Base-by-base conservation (phyloP, 257 asterid species). In the Primulina eburnea region DNA sequence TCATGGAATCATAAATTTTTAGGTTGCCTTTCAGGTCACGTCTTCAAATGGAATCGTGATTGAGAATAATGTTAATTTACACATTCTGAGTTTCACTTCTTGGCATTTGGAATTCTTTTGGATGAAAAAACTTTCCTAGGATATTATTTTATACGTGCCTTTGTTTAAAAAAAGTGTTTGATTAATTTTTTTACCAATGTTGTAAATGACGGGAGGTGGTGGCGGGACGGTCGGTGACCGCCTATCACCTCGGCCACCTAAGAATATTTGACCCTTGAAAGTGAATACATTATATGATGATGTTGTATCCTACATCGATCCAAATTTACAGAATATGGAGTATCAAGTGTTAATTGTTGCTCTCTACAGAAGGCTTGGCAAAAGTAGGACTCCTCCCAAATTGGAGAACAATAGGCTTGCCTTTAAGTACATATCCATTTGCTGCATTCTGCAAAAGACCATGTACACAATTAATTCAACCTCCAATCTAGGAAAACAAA, bases 401-500 rank as follows among this genome's bases (percentile, higher is more conserved):
- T 79, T 90, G 97, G 80, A 93, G 85, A 75, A 93, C 92, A 12
- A 93, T 69, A 37, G 99, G 92, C 86, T 93, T 90, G 64, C 95
- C 95, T 83, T 90, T 90, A 30, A 85, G 84, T 65, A 85, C 88
- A 62, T 83, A 93, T 9, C 99, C 97, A 43, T 93, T 87, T 52
- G 82, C 96, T 29, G 77, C 78, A 32, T 83, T 90, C 99, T 90
- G 96, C 94, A 86, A 37, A 66, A 52, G 60, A 60, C 59, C 61
- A 32, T 21, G 7, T 17, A n/a, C n/a, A 33, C 34, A 17, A 12
- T 32, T 35, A 33, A 64, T 72, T 29, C 62, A 66, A 3, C 37
- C 33, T 55, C 9, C 67, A 38, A 10, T 32, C 18, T 47, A 50
- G 12, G 61, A 34, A 37, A 62, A 9, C 53, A 28, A 17, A 21